Base-by-base conservation (phyloP, 495 filamentous ascomycete genomes). In the Cercophora newfieldiana region DNA sequence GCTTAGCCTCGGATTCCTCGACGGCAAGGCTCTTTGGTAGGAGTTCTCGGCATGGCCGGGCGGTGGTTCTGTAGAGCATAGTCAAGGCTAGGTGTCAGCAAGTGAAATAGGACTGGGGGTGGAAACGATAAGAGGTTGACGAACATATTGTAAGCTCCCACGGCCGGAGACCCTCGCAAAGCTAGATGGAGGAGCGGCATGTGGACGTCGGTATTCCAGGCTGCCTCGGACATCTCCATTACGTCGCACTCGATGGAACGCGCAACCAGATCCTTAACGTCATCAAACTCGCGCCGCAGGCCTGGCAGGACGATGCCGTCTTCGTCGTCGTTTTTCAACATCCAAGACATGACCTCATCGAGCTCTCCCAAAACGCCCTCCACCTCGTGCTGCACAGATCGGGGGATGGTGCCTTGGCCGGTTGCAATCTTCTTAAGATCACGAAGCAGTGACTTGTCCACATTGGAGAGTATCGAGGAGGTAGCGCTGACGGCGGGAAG, bases 171-270 rank as follows among this genome's bases (percentile, higher is more conserved):
- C 26, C 55, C 55, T 59, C 28, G 25, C 55, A 59, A 37, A 33
- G 55, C 55, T 5, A 59, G 29, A 33, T 59, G 55, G 55, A 59
- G 55, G 29, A 59, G 55, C 16, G 55, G 29, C 55, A 59, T 59
- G 29, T 59, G 55, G 25, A 59, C 55, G 29, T 59, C 55, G 55
- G 55, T 59, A 59, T 59, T 59, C 55, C 55, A 59, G 28, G 55
- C 55, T n/a, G 55, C 55, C n/a, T 59, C 55, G 55, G 55, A 59
- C 55, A 59, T 59, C 55, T 59, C 55, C 28, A 59, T 59, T 4
- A 30, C 16, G 14, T 59, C 55, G 29, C 55, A 59, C 55, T 30
- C 55, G 29, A 59, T 37, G 29, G 55, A 59, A 22, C 55, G 55
- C 26, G 55, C 55, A 59, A 59, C 26, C 26, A 59, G 25, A 37